These are phyloP conservation scores for Carallia brachiata DNA, from an alignment of 345 rosid genomes.

Conservation along the genomic window DNA sequence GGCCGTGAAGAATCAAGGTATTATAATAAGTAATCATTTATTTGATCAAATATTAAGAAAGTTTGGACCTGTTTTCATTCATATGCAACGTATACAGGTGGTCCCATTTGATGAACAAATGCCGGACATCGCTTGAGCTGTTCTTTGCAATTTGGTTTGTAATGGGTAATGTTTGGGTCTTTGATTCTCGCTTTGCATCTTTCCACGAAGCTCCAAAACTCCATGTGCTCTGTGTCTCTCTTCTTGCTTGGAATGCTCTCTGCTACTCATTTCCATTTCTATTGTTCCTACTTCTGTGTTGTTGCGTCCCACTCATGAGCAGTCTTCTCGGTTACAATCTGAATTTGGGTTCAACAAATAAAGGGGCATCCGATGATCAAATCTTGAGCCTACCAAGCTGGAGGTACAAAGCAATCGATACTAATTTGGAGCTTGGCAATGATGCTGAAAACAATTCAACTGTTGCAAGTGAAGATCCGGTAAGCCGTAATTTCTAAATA, in stretches of 20 bases:
- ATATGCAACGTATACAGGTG: conserved; percentile 39
- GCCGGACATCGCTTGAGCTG: conserved; percentile 86
- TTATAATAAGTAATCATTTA: background rate
- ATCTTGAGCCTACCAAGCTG: conserved; percentile 78
- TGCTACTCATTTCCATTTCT: conserved; percentile 91
- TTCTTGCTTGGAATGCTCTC: conserved; percentile 91
- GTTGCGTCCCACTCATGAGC: conserved; percentile 77
- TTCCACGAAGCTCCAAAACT: conserved; percentile 80
- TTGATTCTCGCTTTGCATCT: conserved; percentile 84
- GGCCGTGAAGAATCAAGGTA: conserved; percentile 81
- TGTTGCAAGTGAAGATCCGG: conserved; percentile 37
- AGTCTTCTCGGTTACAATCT: conserved; percentile 89
- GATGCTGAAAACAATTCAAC: conserved; percentile 31
- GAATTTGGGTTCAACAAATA: conserved; percentile 72
- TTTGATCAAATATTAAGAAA: background rate
- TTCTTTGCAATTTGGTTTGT: conserved; percentile 99
- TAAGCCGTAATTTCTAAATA: background rate
- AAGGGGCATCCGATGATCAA: conserved; percentile 92
- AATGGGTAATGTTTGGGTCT: conserved; percentile 97
- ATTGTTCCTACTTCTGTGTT: conserved; percentile 81
- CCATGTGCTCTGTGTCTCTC: conserved; percentile 78
- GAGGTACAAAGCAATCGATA: conserved; percentile 56
- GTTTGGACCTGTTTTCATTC: conserved; percentile 11
- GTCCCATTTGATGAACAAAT: conserved; percentile 84
- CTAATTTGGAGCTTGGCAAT: conserved; percentile 29